Conservation (phyloP, 139 green algal species). For the Chlorella sp. region DNA sequence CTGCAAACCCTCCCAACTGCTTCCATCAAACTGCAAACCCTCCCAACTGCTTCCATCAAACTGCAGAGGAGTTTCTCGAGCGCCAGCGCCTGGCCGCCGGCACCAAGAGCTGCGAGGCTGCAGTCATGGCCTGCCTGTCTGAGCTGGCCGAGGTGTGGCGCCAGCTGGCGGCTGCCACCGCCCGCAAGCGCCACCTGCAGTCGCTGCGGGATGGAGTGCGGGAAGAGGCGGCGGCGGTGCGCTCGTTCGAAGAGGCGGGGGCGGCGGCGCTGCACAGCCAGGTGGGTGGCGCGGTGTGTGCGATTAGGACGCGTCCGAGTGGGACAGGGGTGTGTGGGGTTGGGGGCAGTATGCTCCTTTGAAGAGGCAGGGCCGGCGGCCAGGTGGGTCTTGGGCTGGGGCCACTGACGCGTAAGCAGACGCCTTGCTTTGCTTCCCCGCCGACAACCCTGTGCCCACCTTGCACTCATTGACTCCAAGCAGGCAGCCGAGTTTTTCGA, state of each 20-base stretch:
- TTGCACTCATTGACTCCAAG: too few species aligned
- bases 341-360: constrained; percentile 34
- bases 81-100: constrained; percentile 39
- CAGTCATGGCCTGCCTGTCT: constrained; percentile 64
- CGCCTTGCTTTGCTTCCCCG: background rate
- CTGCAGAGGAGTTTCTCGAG: constrained; percentile 42
- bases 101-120: constrained; percentile 37
- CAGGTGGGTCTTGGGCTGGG: too few species aligned
- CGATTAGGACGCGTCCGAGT: too few species aligned
- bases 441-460: background rate
- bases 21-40: too few species aligned
- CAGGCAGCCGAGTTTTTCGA: constrained; percentile 68
- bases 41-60: background rate
- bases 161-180: constrained; percentile 56
- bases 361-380: background rate
- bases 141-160: constrained; percentile 70
- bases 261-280: constrained; percentile 45
- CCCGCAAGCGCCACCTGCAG: constrained; percentile 41
- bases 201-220: constrained; percentile 35
- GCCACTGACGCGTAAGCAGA: too few species aligned
- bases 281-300: too few species aligned
- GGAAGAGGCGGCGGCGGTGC: constrained; percentile 51
- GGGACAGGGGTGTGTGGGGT: too few species aligned
- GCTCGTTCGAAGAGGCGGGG: constrained; percentile 19
- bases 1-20: too few species aligned